Base-by-base conservation (phyloP, 2,329 filamentous ascomycete species). In the Stagonosporopsis vannaccii region DNA sequence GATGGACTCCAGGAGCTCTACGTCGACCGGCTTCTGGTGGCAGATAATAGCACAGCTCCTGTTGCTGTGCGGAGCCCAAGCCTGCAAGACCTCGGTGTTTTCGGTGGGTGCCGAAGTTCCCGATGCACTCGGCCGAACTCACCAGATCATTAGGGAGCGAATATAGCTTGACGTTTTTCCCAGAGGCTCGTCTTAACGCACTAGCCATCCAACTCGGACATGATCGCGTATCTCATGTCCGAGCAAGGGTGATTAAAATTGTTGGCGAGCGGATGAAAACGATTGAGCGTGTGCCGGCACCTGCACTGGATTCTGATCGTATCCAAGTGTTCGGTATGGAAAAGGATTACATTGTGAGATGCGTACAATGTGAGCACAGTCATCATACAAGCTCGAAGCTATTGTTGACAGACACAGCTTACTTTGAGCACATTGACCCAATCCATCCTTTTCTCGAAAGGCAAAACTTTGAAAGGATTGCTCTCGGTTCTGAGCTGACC, bases 381-480 rank as follows among this genome's bases (percentile, higher is more conserved):
- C 15, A 57, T 58, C 9, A 48, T 68, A 41, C 53, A 63, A 43
- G 40, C n/a, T 35, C 7, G 25, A 35, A 2, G 13, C 19, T 30
- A 19, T 43, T 39, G 33, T 15, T 45, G 9, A 35, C 25, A 35
- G 7, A 23, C 8, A 22, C 30, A 45, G 72, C 67, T 22, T 80
- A 79, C 61, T 81, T 80, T 51, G 63, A 74, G 2, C 67, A 74
- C 9, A 61, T 77, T 2, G 78, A 80, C 52, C 73, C 73, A 0
- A 36, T 77, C 0, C 76, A 78, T 53, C 77, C 79, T 0, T 79
- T 80, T 50, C 67, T 81, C 1, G 75, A 79, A 41, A 69, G 66
- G 28, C 44, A 58, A 15, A 45, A 61, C 4, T 80, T 81, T 49
- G 74, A 79, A 56, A 53, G 65, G 0, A 67, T 69, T 17, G 70